phyloP scores from a whole-genome alignment of 2,329 filamentous ascomycete species.

The Leptodontidium sp. region DNA sequence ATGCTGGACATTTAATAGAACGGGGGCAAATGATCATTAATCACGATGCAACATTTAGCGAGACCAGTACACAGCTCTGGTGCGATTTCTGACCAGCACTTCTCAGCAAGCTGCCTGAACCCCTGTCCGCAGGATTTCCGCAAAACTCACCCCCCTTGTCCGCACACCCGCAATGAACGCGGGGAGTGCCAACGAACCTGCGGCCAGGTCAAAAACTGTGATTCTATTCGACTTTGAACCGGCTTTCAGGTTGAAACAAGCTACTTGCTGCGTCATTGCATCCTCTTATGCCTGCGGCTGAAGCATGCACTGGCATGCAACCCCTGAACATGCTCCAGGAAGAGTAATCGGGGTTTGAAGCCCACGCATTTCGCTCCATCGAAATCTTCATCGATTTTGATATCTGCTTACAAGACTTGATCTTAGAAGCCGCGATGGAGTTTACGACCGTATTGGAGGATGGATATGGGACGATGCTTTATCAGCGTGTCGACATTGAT shows the following conservation, averaged over 20 bases:
- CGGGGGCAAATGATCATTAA: background rate
- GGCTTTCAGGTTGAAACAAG: background rate
- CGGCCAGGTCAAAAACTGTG: background rate
- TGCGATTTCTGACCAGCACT: background rate
- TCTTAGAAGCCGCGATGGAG: background rate
- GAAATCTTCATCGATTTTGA: background rate
- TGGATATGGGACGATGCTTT: background rate
- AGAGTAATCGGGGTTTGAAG: slow-evolving; percentile 7
- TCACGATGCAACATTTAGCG: background rate
- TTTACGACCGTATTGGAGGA: slow-evolving; percentile 2
- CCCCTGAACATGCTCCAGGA: background rate
- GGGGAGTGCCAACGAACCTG: background rate
- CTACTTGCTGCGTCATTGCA: slow-evolving; percentile 2
- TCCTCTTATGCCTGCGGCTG: background rate
- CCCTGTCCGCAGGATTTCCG: background rate
- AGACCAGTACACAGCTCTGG: background rate
- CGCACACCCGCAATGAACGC: background rate
- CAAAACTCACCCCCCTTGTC: background rate
- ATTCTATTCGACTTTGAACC: background rate
- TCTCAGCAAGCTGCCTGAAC: background rate
- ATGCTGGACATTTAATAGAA: background rate
- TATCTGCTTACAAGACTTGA: background rate
- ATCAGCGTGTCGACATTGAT: slow-evolving; percentile 1
- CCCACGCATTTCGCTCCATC: background rate
- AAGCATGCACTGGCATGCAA: background rate